Conservation (phyloP, 768 basidiomycete species). For the Termitomyces bulborhizus region DNA sequence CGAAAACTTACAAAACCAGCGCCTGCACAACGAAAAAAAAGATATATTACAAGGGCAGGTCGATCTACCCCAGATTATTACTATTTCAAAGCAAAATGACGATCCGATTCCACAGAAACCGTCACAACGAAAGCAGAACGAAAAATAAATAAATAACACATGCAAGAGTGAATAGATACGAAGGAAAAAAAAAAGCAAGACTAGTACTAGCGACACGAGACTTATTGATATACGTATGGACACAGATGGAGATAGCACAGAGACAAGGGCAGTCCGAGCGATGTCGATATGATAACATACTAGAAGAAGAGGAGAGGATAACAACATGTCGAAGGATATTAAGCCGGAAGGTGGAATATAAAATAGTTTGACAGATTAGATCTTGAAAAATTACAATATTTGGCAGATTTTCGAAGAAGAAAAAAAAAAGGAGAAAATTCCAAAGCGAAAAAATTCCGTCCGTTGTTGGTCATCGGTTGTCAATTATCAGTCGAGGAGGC, state of each 20-base stretch:
- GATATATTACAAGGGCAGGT: not conserved
- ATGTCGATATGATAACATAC: not conserved
- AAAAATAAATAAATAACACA: not conserved
- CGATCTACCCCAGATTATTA: not conserved
- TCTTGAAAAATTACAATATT: not conserved
- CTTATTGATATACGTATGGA: not conserved
- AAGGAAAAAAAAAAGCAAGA: not conserved
- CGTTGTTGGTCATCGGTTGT: not conserved
- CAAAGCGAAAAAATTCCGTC: not conserved
- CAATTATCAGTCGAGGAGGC: not conserved
- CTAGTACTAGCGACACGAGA: not conserved
- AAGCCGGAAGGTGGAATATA: not conserved
- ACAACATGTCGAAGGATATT: not conserved
- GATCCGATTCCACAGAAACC: not conserved
- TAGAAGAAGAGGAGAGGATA: not conserved
- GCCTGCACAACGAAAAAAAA: not conserved
- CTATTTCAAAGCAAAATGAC: not conserved
- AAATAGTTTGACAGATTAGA: not conserved
- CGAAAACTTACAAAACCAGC: too few species aligned
- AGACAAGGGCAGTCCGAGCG: not conserved
- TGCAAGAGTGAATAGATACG: slow-evolving; percentile 2
- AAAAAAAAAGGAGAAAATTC: too few species aligned
- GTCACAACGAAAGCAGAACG: not conserved
- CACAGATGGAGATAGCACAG: not conserved
- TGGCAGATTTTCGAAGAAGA: not conserved